Base-by-base conservation (phyloP, 352 stramenopile genomes). In the Peronospora tabacina region DNA sequence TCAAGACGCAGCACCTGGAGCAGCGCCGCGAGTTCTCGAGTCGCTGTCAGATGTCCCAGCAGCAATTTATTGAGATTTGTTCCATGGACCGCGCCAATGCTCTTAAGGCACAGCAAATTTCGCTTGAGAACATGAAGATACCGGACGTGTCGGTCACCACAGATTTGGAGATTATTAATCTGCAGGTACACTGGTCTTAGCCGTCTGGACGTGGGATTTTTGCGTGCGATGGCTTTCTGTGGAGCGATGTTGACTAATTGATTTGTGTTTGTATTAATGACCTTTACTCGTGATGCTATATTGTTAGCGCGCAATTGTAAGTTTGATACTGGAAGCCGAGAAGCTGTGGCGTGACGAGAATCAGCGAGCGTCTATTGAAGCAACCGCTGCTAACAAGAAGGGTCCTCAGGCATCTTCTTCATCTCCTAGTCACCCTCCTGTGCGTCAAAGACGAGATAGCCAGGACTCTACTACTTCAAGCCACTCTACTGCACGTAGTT, bases 31-130 rank as follows among this genome's bases (percentile, higher is more conserved):
- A 90, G 41, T 90, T 90, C 33, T 63, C 74, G 1, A 65, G 35
- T 38, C 79, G 79, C 7, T 87, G 76, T 52, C 72, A 75, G 41
- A 82, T 79, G 62, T 90, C 79, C 5, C 79, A 90, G 46, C 63
- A 83, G 12, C 76, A 88, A 35, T 90, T 87, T 52, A 78, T 90
- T 35, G 76, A 87, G 24, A 84, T 90, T 44, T 78, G 65, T 38
- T 71, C 72, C 22, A 66, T 88, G 61, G 79, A 90, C 35, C 75
- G 79, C 15, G 45, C 46, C n/a, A 75, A 66, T 24, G 66, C 75
- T 10, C 52, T 90, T 3, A 72, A 79, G 16, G 72, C 68, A 7
- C 79, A 90, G 43, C 79, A 90, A 42, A 82, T 81, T 11, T 81
- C 79, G 33, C 58, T 90, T 2, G 58, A 73, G 41, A 83, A 75